A percentile compares a stretch with the other conserved stretches of the same genome.
Evolutionary conservation across 208 protist species (phyloP).

Genomic region (Trypanosomatidae sp.): DNA sequence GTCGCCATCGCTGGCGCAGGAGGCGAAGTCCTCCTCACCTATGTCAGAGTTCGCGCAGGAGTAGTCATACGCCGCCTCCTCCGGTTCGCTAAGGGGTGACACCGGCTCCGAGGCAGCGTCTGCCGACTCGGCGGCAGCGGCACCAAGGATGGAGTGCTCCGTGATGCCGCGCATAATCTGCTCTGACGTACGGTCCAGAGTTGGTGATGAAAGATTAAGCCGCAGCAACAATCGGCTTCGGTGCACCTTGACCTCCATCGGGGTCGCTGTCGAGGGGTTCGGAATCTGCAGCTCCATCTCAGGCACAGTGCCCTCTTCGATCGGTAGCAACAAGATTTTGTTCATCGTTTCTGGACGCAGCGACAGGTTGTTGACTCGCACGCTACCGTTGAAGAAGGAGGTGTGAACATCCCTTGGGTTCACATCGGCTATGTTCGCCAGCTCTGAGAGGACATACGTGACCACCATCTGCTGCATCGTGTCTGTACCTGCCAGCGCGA

Average conservation of each 20-base stretch:
- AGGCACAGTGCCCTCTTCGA: constrained; percentile 50
- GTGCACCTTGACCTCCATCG: constrained; percentile 42
- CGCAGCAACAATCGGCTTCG: constrained; percentile 33
- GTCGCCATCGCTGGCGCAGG: constrained; percentile 64
- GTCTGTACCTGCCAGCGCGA: background rate
- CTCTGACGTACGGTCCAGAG: constrained; percentile 39
- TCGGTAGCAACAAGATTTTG: constrained; percentile 51
- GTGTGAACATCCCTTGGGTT: constrained; percentile 63
- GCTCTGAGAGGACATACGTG: constrained; percentile 61
- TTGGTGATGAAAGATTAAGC: constrained; percentile 28
- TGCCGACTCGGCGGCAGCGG: constrained; percentile 1
- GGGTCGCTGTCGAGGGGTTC: constrained; percentile 45
- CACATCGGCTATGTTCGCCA: constrained; percentile 79
- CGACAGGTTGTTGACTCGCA: constrained; percentile 52
- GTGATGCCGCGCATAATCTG: constrained; percentile 60
- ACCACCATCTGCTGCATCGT: constrained; percentile 67
- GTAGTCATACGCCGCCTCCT: constrained; percentile 11
- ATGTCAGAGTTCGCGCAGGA: constrained; percentile 14
- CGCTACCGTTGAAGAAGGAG: constrained; percentile 44
- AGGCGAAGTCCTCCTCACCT: constrained; percentile 52
- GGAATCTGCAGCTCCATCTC: constrained; percentile 67
- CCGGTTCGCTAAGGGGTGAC: constrained; percentile 11
- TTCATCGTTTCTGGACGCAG: constrained; percentile 60
- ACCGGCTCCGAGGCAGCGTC: constrained; percentile 16
- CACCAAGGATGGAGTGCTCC: constrained; percentile 50